Percentiles rank a stretch among this genome's conserved stretches.
These are phyloP conservation scores for Remersonia thermophila DNA, from an alignment of 2,329 filamentous ascomycete genomes.

Conservation along the genomic window DNA sequence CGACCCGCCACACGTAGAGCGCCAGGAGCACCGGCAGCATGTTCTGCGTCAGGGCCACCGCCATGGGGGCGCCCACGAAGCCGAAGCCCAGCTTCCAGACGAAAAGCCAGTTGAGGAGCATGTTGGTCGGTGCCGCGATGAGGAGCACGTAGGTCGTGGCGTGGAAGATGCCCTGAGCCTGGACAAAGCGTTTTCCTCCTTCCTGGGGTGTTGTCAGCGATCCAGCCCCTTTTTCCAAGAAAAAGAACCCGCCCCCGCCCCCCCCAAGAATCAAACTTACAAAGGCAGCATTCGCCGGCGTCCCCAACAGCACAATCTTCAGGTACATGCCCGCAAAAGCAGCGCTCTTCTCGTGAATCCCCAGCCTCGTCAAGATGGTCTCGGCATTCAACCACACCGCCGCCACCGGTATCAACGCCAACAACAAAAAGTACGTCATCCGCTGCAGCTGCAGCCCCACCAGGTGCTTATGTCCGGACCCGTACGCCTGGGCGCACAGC, in stretches of 20 bases:
- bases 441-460: constrained; percentile 74
- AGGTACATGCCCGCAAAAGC: constrained; percentile 62
- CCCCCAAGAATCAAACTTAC: no score
- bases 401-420: constrained; percentile 58
- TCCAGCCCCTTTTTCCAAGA: no score
- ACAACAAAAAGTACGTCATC: constrained; percentile 66
- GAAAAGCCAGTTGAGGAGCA: constrained; percentile 65
- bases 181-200: constrained; percentile 65
- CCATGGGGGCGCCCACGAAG: constrained; percentile 67
- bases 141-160: constrained; percentile 67
- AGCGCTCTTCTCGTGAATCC: constrained; percentile 57
- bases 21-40: constrained; percentile 62
- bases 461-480: constrained; percentile 77
- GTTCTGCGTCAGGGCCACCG: constrained; percentile 63
- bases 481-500: constrained; percentile 86
- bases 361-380: constrained; percentile 46
- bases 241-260: no score
- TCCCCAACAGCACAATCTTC: constrained; percentile 54
- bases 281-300: constrained; percentile 64
- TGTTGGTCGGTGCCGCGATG: constrained; percentile 64
- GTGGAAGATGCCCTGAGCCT: constrained; percentile 72
- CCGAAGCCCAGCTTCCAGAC: constrained; percentile 60
- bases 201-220: constrained; percentile 22
- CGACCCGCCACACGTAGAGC: constrained; percentile 59
- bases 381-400: constrained; percentile 58